Percentiles rank a stretch among this genome's conserved stretches.
Conservation (phyloP, 495 filamentous ascomycete species). For the Geopyxis carbonaria region DNA sequence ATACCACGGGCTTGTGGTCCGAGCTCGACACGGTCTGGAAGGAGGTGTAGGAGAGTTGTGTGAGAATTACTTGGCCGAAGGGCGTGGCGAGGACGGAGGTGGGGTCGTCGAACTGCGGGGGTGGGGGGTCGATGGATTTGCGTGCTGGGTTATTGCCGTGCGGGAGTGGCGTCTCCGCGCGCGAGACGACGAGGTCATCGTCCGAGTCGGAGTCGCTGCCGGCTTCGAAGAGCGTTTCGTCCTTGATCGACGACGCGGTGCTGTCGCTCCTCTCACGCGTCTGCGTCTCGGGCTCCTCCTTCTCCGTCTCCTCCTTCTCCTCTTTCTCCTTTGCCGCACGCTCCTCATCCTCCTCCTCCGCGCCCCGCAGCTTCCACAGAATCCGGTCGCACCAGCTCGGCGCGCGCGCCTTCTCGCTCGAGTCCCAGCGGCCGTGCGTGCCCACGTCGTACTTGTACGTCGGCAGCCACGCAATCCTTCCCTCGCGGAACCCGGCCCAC, state of each 20-base stretch:
- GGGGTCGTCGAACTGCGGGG: constrained; percentile 9
- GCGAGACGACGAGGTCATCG: constrained; percentile 23
- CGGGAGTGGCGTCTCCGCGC: constrained; percentile 13
- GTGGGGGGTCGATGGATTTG: constrained; percentile 2
- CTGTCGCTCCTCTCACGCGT: background rate
- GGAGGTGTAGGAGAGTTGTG: constrained; percentile 46
- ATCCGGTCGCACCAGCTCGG: constrained; percentile 99
- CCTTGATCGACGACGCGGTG: constrained; percentile 36
- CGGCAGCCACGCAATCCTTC: constrained; percentile 70
- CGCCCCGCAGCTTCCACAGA: constrained; percentile 53
- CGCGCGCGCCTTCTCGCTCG: constrained; percentile 77
- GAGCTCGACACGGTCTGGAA: constrained; percentile 81
- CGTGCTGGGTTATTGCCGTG: constrained; percentile 4
- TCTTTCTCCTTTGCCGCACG: constrained; percentile 59
- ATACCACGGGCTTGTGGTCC: constrained; percentile 83
- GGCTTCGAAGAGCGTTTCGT: constrained; percentile 67
- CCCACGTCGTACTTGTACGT: constrained; percentile 95
- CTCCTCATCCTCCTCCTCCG: constrained; percentile 48
- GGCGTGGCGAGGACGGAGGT: constrained; percentile 12
- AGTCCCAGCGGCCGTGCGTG: constrained; percentile 83
- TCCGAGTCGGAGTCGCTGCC: constrained; percentile 31
- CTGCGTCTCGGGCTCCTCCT: too few relatives aligned
- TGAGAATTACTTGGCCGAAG: constrained; percentile 18
- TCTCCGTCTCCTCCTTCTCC: constrained; percentile 60
- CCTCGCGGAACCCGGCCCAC: constrained; percentile 87